Percentiles rank a stretch among this genome's conserved stretches.
Conservation (phyloP, 2,329 filamentous ascomycete species). For the Trichoderma atroviride region DNA sequence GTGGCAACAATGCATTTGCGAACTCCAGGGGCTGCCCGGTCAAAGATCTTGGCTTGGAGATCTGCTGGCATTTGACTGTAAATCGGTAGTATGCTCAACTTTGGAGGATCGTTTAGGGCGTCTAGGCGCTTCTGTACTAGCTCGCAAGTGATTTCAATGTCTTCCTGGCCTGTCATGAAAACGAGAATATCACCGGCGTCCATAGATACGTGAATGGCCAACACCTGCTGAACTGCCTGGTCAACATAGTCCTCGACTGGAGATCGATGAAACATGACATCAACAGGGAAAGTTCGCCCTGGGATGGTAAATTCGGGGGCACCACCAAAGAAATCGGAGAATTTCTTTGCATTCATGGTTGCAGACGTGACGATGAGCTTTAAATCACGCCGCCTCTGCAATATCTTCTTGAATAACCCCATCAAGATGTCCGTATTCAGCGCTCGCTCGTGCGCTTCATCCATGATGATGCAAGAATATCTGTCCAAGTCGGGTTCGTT, state of each 20-base stretch:
- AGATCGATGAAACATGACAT: constrained; percentile 91
- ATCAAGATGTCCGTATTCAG: constrained; percentile 97
- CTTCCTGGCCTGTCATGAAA: constrained; percentile 99
- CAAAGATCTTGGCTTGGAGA: constrained; percentile 96
- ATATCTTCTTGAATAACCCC: constrained; percentile 96
- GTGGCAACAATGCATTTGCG: constrained; percentile 98
- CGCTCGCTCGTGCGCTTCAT: constrained; percentile 95
- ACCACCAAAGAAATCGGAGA: constrained; percentile 93
- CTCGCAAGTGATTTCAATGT: constrained; percentile 96
- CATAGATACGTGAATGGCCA: constrained; percentile 96
- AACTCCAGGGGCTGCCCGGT: constrained; percentile 84
- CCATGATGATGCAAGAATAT: constrained; percentile 99
- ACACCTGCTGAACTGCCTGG: constrained; percentile 90
- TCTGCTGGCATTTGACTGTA: constrained; percentile 99
- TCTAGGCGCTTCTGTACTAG: constrained; percentile 84
- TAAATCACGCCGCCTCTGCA: constrained; percentile 83
- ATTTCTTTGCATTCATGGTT: constrained; percentile 97
- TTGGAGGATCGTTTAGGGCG: constrained; percentile 89
- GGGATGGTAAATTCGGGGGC: constrained; percentile 97
- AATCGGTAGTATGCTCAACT: constrained; percentile 91
- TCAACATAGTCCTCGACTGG: constrained; percentile 98
- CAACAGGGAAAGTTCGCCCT: constrained; percentile 93
- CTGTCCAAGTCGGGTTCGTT: constrained; percentile 91
- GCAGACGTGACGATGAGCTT: constrained; percentile 98
- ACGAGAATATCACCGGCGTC: constrained; percentile 91